Conservation (phyloP, 2,329 filamentous ascomycete genomes). For the Stachybotrys elegans region DNA sequence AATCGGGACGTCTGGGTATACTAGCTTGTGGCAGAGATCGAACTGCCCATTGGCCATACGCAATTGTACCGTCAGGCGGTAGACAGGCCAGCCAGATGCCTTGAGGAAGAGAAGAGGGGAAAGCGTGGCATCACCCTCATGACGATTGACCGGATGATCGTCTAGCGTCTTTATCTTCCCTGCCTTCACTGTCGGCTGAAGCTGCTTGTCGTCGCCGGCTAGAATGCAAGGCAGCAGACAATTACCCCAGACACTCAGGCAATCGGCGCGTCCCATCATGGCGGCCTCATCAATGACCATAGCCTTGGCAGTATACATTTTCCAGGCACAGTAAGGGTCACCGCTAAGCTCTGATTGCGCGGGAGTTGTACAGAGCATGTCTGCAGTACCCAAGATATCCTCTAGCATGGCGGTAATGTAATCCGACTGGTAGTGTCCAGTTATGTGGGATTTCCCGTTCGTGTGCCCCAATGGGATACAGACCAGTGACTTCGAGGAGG, state of each 20-base stretch:
- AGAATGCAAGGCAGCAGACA: conserved; percentile 14
- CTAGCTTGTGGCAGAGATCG: conserved; percentile 8
- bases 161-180: not conserved
- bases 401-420: no score
- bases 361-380: not conserved
- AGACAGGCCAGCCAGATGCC: conserved; percentile 10
- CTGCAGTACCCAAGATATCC: not conserved
- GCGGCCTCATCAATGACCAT: conserved; percentile 17
- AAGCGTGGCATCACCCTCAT: conserved; percentile 5
- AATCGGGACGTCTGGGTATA: conserved; percentile 10
- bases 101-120: conserved; percentile 10
- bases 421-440: no score
- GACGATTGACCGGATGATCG: conserved; percentile 8
- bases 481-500: no score
- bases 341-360: not conserved
- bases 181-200: conserved; percentile 6
- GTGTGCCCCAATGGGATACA: no score
- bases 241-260: conserved; percentile 17
- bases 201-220: conserved; percentile 14
- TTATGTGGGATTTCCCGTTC: no score
- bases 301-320: conserved; percentile 8
- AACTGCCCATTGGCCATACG: conserved; percentile 17
- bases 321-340: conserved; percentile 2
- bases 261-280: conserved; percentile 15
- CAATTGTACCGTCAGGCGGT: conserved; percentile 11